Conservation (phyloP, 2,329 filamentous ascomycete genomes). For the Fusarium sp. region DNA sequence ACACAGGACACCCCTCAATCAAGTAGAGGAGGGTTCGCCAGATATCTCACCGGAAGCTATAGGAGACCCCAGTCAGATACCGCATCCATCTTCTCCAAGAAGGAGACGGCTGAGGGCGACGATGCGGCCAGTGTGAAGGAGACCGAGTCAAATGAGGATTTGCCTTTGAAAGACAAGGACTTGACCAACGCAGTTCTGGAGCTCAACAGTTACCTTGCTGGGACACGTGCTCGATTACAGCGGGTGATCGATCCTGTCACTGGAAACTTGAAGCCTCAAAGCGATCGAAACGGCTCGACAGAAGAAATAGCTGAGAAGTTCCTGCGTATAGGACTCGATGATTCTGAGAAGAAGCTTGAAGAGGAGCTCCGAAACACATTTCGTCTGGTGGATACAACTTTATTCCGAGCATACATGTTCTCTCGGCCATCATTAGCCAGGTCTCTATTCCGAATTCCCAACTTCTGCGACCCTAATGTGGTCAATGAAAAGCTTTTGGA, state of each 20-base stretch:
- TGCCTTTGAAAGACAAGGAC: constrained; percentile 80
- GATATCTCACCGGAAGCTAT: constrained; percentile 63
- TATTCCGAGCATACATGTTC: constrained; percentile 97
- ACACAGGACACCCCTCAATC: constrained; percentile 52
- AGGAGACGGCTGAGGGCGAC: constrained; percentile 63
- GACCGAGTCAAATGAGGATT: constrained; percentile 60
- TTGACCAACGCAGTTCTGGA: constrained; percentile 84
- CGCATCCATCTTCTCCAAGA: constrained; percentile 72
- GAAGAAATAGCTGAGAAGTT: constrained; percentile 69
- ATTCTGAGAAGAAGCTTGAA: constrained; percentile 73
- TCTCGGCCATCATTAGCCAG: constrained; percentile 86
- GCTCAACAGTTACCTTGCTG: constrained; percentile 88
- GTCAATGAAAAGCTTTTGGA: constrained; percentile 94
- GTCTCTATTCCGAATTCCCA: constrained; percentile 92
- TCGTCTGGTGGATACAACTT: constrained; percentile 88
- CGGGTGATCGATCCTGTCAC: constrained; percentile 72
- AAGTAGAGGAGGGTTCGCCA: constrained; percentile 64
- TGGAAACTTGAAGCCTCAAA: constrained; percentile 69
- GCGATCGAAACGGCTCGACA: constrained; percentile 58
- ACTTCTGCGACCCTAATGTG: constrained; percentile 96
- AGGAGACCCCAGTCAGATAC: constrained; percentile 65
- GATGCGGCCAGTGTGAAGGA: constrained; percentile 69
- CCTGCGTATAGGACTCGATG: constrained; percentile 61
- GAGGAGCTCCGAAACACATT: constrained; percentile 81
- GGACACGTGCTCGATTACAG: constrained; percentile 78